Evolutionary conservation across 1,284 basidiomycete genomes (phyloP).

Genomic region (Mycosarcoma mackinlayi): DNA sequence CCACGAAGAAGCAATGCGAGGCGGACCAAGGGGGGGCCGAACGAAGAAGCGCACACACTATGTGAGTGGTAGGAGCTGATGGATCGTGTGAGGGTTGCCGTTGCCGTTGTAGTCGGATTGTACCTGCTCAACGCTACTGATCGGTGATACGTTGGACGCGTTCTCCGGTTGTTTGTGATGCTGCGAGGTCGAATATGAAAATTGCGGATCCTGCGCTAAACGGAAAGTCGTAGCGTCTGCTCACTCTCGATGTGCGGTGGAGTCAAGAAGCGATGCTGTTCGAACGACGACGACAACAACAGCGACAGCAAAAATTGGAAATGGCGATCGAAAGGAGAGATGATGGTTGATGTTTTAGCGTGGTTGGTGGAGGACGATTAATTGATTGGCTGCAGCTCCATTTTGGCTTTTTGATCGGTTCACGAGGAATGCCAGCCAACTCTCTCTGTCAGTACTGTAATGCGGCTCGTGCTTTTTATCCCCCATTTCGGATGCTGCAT

Average conservation of each 20-base stretch:
- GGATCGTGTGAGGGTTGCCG: too few relatives aligned
- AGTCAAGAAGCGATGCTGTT: too few relatives aligned
- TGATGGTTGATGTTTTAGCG: not conserved
- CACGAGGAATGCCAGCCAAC: constrained; percentile 1
- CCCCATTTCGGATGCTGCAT: constrained; percentile 11
- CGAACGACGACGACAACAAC: too few relatives aligned
- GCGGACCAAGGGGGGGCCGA: not conserved
- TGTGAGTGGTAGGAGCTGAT: not conserved
- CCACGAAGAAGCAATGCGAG: constrained; percentile 9
- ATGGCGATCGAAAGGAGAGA: constrained; percentile 3
- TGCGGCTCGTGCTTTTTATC: constrained; percentile 4
- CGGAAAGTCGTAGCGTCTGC: too few relatives aligned
- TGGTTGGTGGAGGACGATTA: constrained; percentile 22
- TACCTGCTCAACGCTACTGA: too few relatives aligned
- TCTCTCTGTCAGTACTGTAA: not conserved
- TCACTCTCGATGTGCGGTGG: too few relatives aligned
- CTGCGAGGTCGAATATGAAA: too few relatives aligned
- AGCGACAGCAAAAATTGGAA: too few relatives aligned
- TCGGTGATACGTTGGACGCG: too few relatives aligned
- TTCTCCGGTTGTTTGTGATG: too few relatives aligned
- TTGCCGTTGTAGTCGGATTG: too few relatives aligned
- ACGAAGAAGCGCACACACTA: not conserved
- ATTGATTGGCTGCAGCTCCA: constrained; percentile 16
- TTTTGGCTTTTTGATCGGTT: not conserved
- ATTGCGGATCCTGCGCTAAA: too few relatives aligned